Evolutionary conservation across 768 basidiomycete genomes (phyloP).

Genomic region (Suillus bovinus): DNA sequence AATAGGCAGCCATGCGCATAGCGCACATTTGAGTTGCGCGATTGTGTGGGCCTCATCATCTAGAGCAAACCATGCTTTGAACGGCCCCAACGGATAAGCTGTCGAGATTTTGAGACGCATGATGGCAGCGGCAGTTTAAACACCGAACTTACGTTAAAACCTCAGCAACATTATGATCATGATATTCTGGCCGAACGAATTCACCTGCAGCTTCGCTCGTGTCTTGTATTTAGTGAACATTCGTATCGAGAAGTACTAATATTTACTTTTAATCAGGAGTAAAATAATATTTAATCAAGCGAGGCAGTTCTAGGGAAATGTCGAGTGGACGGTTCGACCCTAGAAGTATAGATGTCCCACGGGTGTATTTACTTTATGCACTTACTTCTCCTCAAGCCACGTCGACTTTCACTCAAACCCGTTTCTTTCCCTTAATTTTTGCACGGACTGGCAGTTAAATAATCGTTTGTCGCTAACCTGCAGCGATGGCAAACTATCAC

Average conservation of each 20-base stretch:
- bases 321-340: too few relatives aligned
- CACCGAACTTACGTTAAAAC: not conserved
- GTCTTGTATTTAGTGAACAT: too few relatives aligned
- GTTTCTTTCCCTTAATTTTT: not conserved
- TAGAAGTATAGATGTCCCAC: slow-evolving; percentile 7
- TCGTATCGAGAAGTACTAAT: too few relatives aligned
- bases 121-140: not conserved
- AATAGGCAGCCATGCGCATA: slow-evolving; percentile 18
- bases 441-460: not conserved
- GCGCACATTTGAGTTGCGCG: slow-evolving; percentile 18
- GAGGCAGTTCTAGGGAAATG: too few relatives aligned
- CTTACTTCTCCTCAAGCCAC: slow-evolving; percentile 10
- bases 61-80: slow-evolving; percentile 55
- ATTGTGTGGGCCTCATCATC: slow-evolving; percentile 13
- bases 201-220: not conserved
- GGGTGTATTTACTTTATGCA: slow-evolving; percentile 7
- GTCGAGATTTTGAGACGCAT: slow-evolving; percentile 59
- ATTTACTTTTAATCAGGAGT: too few relatives aligned
- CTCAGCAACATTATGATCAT: not conserved
- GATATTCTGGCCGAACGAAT: too few relatives aligned
- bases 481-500: slow-evolving; percentile 73
- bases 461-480: slow-evolving; percentile 12
- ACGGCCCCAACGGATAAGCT: slow-evolving; percentile 43
- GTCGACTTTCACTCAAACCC: slow-evolving; percentile 13
- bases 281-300: too few relatives aligned